Conservation (phyloP, 495 filamentous ascomycete genomes). For the Penicillium antarcticum region DNA sequence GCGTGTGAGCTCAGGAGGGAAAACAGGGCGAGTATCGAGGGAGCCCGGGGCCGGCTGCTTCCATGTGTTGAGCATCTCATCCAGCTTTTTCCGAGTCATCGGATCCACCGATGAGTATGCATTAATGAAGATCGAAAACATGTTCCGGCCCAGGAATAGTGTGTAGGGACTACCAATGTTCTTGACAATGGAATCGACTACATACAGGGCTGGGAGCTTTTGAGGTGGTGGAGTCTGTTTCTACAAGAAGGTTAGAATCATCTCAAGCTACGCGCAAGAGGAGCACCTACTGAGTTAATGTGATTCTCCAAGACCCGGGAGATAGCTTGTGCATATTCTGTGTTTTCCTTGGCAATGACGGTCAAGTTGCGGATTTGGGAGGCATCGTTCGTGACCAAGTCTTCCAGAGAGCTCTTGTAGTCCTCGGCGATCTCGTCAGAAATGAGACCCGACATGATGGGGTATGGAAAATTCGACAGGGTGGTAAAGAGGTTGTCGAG, state of each 20-base stretch:
- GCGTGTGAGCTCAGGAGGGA: slow-evolving; percentile 75
- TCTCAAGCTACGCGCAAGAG: slow-evolving; percentile 11
- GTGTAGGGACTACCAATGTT: slow-evolving; percentile 98
- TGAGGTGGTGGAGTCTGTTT: slow-evolving; percentile 73
- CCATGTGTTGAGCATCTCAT: slow-evolving; percentile 98
- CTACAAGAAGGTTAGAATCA: slow-evolving; percentile 35
- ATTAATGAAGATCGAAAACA: slow-evolving; percentile 94
- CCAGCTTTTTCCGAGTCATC: slow-evolving; percentile 79
- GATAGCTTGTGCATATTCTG: slow-evolving; percentile 88
- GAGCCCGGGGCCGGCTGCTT: slow-evolving; percentile 94
- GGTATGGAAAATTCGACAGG: slow-evolving; percentile 8
- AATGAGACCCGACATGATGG: slow-evolving; percentile 67
- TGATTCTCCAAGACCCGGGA: slow-evolving; percentile 85
- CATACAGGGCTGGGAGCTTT: slow-evolving; percentile 93
- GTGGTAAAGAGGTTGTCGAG: too few relatives aligned
- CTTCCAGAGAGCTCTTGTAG: slow-evolving; percentile 88
- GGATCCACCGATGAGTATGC: slow-evolving; percentile 85
- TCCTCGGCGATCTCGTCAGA: slow-evolving; percentile 93
- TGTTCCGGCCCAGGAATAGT: slow-evolving; percentile 83
- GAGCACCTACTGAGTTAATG: slow-evolving; percentile 78
- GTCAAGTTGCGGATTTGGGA: slow-evolving; percentile 95
- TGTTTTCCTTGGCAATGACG: slow-evolving; percentile 93
- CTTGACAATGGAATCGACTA: slow-evolving; percentile 97
- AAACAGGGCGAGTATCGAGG: slow-evolving; percentile 81
- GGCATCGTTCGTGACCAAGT: slow-evolving; percentile 82